phyloP scores from a whole-genome alignment of 208 protist species.

The Strigomonas culicis region DNA sequence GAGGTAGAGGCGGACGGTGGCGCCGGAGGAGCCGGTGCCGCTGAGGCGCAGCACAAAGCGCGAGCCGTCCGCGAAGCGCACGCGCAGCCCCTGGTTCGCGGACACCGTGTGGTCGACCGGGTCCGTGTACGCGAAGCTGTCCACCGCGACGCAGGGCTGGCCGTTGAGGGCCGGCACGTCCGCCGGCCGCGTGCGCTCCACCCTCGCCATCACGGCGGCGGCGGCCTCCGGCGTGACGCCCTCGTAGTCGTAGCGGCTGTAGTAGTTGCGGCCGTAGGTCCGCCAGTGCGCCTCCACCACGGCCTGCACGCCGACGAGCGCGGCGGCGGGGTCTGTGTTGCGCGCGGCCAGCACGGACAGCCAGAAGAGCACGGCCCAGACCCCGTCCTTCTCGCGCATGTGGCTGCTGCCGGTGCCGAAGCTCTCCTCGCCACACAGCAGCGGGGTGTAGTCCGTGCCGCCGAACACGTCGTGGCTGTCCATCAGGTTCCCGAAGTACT shows the following conservation, averaged over 20 bases:
- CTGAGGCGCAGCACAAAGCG: conserved; percentile 96
- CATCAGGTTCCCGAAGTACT: conserved; percentile 99
- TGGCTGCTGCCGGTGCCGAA: conserved; percentile 98
- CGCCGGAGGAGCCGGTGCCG: conserved; percentile 94
- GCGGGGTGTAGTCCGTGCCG: conserved; percentile 63
- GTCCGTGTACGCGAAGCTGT: conserved; percentile 97
- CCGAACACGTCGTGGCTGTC: conserved; percentile 80
- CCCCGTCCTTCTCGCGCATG: conserved; percentile 98
- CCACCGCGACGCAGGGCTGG: conserved; percentile 54
- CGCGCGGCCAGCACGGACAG: conserved; percentile 91
- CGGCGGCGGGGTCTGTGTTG: conserved; percentile 18
- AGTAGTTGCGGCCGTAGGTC: conserved; percentile 97
- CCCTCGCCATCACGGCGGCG: conserved; percentile 79
- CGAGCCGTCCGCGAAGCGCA: conserved; percentile 94
- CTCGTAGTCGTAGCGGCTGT: conserved; percentile 97
- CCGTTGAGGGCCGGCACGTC: conserved; percentile 46
- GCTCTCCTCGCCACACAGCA: conserved; percentile 98
- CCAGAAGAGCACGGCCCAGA: conserved; percentile 98
- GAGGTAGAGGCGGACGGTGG: conserved; percentile 96
- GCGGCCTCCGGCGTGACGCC: conserved; percentile 80
- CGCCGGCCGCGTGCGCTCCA: conserved; percentile 22
- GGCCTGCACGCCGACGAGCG: conserved; percentile 81
- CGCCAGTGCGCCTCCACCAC: conserved; percentile 94
- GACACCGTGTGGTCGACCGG: conserved; percentile 92
- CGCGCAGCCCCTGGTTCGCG: conserved; percentile 90